These are phyloP conservation scores for Wallacemonas sp. DNA, from an alignment of 208 protist species.

Conservation along the genomic window DNA sequence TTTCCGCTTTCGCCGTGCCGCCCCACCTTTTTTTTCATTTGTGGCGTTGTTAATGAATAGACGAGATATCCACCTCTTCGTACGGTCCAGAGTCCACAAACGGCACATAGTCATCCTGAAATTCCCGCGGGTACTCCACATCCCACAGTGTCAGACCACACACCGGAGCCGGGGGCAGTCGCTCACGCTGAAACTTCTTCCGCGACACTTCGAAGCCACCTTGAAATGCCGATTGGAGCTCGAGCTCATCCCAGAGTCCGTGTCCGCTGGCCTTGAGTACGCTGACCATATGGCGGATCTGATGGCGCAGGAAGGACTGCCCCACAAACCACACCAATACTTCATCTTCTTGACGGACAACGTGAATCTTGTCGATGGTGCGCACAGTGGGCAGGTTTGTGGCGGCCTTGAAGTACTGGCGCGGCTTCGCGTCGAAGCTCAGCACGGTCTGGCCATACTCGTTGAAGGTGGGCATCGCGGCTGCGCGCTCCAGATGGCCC, in stretches of 20 bases:
- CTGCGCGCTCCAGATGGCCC: slow-evolving; percentile 63
- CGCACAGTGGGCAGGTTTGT: slow-evolving; percentile 86
- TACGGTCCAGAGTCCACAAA: slow-evolving; percentile 81
- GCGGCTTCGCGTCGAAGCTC: slow-evolving; percentile 58
- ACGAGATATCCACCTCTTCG: slow-evolving; percentile 60
- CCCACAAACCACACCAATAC: slow-evolving; percentile 88
- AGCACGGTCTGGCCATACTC: slow-evolving; percentile 74
- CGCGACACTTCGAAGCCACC: slow-evolving; percentile 77
- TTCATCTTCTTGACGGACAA: slow-evolving; percentile 89
- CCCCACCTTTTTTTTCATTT: slow-evolving; percentile 3
- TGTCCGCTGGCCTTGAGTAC: slow-evolving; percentile 77
- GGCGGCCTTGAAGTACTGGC: slow-evolving; percentile 59
- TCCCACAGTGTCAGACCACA: slow-evolving; percentile 89
- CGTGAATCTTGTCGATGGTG: slow-evolving; percentile 77
- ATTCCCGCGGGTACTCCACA: slow-evolving; percentile 74
- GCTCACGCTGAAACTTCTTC: slow-evolving; percentile 66
- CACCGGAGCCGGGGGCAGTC: slow-evolving; percentile 72
- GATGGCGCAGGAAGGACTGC: slow-evolving; percentile 81
- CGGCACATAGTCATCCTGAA: slow-evolving; percentile 60
- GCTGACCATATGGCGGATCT: slow-evolving; percentile 89
- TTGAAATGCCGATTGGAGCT: slow-evolving; percentile 73
- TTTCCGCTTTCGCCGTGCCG: background rate
- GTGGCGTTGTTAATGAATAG: slow-evolving; percentile 28
- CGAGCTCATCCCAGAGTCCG: slow-evolving; percentile 83
- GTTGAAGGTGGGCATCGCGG: slow-evolving; percentile 85